Evolutionary conservation across 768 basidiomycete genomes (phyloP), one percentile per base, ranked within the genome.

Genomic region (Tulasnella sp.): DNA sequence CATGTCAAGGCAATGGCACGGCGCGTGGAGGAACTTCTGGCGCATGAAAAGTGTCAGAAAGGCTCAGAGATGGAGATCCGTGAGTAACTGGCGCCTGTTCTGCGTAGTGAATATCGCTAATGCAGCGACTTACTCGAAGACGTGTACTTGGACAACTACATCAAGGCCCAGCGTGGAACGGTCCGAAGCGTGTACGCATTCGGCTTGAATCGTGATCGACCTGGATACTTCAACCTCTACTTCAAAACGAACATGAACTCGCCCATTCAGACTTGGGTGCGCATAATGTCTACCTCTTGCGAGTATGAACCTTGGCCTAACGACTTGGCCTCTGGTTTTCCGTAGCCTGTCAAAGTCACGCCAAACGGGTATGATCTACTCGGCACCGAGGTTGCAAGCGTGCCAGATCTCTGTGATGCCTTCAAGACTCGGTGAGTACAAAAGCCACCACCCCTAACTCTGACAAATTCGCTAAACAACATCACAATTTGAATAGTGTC

Each of bases 181-280:
- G 86, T 86, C 4, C 88, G 88, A 74, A 92, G 90, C 68, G 89
- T 92, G 73, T 99, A 99, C 68, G 95, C 90, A 10, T 99, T 98
- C 70, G 88, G 86, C 13, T 74, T 94, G 58, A 95, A 98, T 68
- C 80, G 88, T 61, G 86, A 86, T 66, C 80, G 80, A 54, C 91
- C 96, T 1, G 96, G 96, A 0, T 92, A 95, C 72, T 92, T 98
- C 76, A 87, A 81, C 67, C 78, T 98, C 4, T 87, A 85, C 68
- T 99, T 98, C 79, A 75, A 95, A 66, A 88, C 91, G 42, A 96
- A 91, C 70, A 91, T 90, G 67, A 86, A 88, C 62, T 83, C 91
- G 8, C 78, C 82, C 23, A 88, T 97, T 45, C 88, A 92, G 69
- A 88, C 83, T 56, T 97, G 93, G 93, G 94, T 93, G 72, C 51